phyloP scores from a whole-genome alignment of 805 yeast genomes.

The Brettanomyces bruxellensis region DNA sequence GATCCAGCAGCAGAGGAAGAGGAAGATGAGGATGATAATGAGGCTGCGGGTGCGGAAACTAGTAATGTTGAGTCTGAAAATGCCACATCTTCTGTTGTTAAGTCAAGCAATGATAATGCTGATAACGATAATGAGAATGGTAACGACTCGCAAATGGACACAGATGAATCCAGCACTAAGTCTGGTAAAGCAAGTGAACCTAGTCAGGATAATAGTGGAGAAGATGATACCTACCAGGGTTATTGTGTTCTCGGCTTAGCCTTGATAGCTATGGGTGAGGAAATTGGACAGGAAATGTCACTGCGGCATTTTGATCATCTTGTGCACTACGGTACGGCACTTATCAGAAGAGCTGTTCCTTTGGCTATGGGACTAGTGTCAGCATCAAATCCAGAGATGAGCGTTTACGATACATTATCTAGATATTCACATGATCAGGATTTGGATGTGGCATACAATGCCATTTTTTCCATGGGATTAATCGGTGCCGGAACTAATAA shows the following conservation, averaged over 20 bases:
- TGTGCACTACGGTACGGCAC: constrained; percentile 94
- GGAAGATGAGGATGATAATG: constrained; percentile 21
- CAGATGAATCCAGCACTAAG: constrained; percentile 13
- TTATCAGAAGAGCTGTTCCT: constrained; percentile 90
- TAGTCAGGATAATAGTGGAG: constrained; percentile 20
- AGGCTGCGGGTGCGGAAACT: constrained; percentile 25
- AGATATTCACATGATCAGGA: constrained; percentile 96
- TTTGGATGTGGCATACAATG: constrained; percentile 86
- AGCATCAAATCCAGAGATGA: constrained; percentile 91
- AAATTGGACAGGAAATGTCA: constrained; percentile 95
- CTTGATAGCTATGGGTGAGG: constrained; percentile 93
- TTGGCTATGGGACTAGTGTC: constrained; percentile 96
- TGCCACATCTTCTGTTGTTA: constrained; percentile 38
- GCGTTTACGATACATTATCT: constrained; percentile 91
- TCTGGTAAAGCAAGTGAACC: constrained; percentile 25
- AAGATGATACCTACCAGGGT: constrained; percentile 60
- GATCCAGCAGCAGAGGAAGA: constrained; percentile 15
- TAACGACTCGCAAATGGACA: constrained; percentile 16
- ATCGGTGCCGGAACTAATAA: constrained; percentile 99
- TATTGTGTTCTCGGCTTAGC: constrained; percentile 94
- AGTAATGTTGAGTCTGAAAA: constrained; percentile 39
- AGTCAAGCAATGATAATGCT: constrained; percentile 30
- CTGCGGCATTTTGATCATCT: constrained; percentile 94
- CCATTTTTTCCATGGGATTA: constrained; percentile 94
- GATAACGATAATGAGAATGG: constrained; percentile 15